These are phyloP conservation scores for Massariosphaeria phaeospora DNA, from an alignment of 495 filamentous ascomycete genomes.

Conservation along the genomic window DNA sequence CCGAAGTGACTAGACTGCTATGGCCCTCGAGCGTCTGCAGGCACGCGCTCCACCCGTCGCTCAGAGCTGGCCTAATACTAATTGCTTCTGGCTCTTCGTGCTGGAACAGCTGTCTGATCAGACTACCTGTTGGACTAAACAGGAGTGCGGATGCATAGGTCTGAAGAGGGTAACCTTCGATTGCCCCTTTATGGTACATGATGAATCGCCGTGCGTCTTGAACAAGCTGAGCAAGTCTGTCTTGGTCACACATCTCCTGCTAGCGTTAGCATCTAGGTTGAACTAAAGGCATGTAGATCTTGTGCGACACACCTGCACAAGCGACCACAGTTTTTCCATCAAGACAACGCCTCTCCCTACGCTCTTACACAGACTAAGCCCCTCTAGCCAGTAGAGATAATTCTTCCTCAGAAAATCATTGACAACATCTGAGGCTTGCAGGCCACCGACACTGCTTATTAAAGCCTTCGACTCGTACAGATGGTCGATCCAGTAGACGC, in stretches of 20 bases:
- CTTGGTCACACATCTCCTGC: conserved; percentile 14
- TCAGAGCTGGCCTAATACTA: conserved; percentile 22
- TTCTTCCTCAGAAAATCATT: conserved; percentile 41
- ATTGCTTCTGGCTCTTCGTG: conserved; percentile 21
- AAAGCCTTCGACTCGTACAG: neutral
- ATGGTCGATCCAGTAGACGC: conserved; percentile 6
- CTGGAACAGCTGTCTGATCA: conserved; percentile 19
- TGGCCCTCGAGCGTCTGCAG: conserved; percentile 19
- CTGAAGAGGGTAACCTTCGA: conserved; percentile 14
- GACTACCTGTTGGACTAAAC: conserved; percentile 12
- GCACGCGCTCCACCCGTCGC: conserved; percentile 15
- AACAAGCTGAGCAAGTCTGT: conserved; percentile 22
- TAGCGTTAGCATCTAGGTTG: conserved; percentile 4
- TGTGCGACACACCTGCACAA: conserved; percentile 13
- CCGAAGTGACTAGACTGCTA: conserved; percentile 2
- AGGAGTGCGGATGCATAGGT: conserved; percentile 10
- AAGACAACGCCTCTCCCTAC: conserved; percentile 25
- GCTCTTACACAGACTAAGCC: conserved; percentile 36
- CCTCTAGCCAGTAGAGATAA: conserved; percentile 47
- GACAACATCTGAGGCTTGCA: conserved; percentile 31
- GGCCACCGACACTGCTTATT: conserved; percentile 2
- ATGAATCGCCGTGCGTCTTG: conserved; percentile 38
- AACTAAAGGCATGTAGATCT: neutral
- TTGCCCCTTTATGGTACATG: conserved; percentile 33
- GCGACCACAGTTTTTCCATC: conserved; percentile 7